These are phyloP conservation scores for Verbena officinalis DNA, from an alignment of 257 asterid species.

Conservation along the genomic window DNA sequence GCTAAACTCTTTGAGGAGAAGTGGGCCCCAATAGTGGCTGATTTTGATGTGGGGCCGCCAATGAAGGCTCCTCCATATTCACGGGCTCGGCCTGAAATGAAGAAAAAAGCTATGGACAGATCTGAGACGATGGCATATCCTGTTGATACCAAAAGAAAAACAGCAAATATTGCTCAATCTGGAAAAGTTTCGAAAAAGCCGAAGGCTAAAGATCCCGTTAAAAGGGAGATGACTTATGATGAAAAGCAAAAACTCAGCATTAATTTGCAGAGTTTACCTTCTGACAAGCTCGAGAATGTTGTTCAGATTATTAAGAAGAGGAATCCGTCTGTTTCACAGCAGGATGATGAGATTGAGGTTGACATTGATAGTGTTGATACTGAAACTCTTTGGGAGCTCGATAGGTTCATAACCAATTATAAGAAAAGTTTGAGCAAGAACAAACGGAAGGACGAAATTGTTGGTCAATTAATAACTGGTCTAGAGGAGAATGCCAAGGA, in stretches of 20 bases:
- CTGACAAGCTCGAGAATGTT: slow-evolving; percentile 85
- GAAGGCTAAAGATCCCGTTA: slow-evolving; percentile 81
- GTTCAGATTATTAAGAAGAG: slow-evolving; percentile 85
- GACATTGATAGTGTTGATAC: slow-evolving; percentile 89
- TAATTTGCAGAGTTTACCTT: slow-evolving; percentile 73
- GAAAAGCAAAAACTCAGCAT: slow-evolving; percentile 87
- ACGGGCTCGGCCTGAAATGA: slow-evolving; percentile 38
- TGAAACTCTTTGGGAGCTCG: slow-evolving; percentile 97
- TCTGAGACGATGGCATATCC: slow-evolving; percentile 41
- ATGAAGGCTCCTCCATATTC: slow-evolving; percentile 49
- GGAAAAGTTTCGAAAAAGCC: slow-evolving; percentile 77
- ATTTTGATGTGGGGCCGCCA: slow-evolving; percentile 49
- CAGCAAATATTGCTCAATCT: slow-evolving; percentile 37
- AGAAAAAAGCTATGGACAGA: slow-evolving; percentile 38
- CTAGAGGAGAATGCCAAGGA: slow-evolving; percentile 48
- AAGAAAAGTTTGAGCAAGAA: slow-evolving; percentile 78
- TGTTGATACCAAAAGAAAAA: slow-evolving; percentile 47
- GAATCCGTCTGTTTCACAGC: slow-evolving; percentile 72
- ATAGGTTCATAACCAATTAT: slow-evolving; percentile 79
- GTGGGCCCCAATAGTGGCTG: slow-evolving; percentile 68
- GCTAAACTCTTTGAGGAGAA: slow-evolving; percentile 64
- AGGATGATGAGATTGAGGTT: slow-evolving; percentile 91
- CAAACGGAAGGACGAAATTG: slow-evolving; percentile 62
- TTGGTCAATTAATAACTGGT: slow-evolving; percentile 40
- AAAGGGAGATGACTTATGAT: slow-evolving; percentile 94